These are phyloP conservation scores for Ilyonectria sp. DNA, from an alignment of 2,329 filamentous ascomycete species.

Conservation along the genomic window DNA sequence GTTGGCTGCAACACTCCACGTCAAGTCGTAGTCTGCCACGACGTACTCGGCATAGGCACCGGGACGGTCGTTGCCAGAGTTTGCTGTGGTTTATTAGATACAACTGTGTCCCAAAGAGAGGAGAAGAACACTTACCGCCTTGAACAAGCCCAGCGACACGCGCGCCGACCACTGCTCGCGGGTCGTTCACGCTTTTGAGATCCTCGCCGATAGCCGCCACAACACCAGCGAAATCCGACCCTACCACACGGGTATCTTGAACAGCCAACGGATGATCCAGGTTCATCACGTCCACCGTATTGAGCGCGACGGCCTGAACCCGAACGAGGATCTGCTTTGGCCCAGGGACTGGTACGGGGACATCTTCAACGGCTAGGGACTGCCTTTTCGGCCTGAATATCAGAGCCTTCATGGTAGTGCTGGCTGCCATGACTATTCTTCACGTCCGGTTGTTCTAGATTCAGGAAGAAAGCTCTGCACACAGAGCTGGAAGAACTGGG, in stretches of 20 bases:
- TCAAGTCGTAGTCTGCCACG: conserved; percentile 52
- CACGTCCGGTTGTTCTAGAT: no score
- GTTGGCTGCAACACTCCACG: conserved; percentile 54
- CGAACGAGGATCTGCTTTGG: conserved; percentile 41
- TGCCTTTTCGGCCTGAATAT: conserved; percentile 16
- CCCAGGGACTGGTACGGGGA: conserved; percentile 29
- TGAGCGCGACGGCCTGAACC: conserved; percentile 46
- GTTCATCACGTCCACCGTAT: conserved; percentile 53
- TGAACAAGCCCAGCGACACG: conserved; percentile 60
- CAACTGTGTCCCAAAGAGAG: no score
- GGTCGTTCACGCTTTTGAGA: conserved; percentile 28
- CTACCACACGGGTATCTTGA: conserved; percentile 50
- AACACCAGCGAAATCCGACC: conserved; percentile 58
- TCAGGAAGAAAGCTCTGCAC: no score
- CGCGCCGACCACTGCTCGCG: conserved; percentile 43
- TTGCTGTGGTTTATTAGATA: conserved; percentile 43
- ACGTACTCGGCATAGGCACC: conserved; percentile 63
- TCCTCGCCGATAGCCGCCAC: conserved; percentile 43
- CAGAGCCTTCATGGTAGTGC: conserved; percentile 43
- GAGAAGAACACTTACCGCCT: conserved; percentile 45
- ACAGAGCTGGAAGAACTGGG: no score
- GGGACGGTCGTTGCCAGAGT: conserved; percentile 57
- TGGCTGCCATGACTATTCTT: no score
- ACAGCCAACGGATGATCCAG: conserved; percentile 51
- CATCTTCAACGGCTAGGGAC: conserved; percentile 28